Conservation (phyloP, 108 stramenopile species). For the Discostella pseudostelligera region DNA sequence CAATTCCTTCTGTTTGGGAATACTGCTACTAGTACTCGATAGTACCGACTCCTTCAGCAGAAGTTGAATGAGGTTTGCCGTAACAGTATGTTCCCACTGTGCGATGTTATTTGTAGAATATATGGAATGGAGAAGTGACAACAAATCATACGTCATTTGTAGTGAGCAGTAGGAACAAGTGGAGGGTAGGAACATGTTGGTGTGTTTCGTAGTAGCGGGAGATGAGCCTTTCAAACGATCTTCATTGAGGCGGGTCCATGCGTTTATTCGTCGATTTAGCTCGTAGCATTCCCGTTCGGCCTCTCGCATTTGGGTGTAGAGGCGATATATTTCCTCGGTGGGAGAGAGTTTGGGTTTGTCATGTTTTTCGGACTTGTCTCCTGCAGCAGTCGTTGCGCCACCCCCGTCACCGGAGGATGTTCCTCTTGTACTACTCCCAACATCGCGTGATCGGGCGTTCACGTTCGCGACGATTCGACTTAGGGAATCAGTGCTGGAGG, state of each 20-base stretch:
- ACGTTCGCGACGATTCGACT: slow-evolving; percentile 51
- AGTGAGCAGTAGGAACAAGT: slow-evolving; percentile 62
- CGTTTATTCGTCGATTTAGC: slow-evolving; percentile 59
- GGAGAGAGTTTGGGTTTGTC: slow-evolving; percentile 34
- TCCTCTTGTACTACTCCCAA: not conserved
- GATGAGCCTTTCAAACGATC: slow-evolving; percentile 40
- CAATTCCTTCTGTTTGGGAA: slow-evolving; percentile 22
- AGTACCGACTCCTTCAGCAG: slow-evolving; percentile 46
- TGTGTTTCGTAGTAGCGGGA: not conserved
- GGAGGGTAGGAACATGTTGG: slow-evolving; percentile 47
- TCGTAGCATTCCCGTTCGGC: slow-evolving; percentile 70
- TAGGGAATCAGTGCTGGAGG: slow-evolving; percentile 36
- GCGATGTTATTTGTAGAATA: slow-evolving; percentile 34
- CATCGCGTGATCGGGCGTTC: slow-evolving; percentile 17
- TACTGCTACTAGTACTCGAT: slow-evolving; percentile 2
- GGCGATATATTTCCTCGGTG: slow-evolving; percentile 55
- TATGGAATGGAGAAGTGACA: slow-evolving; percentile 50
- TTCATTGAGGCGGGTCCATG: slow-evolving; percentile 69
- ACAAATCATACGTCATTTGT: slow-evolving; percentile 46
- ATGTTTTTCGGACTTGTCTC: slow-evolving; percentile 17
- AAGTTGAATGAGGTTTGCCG: slow-evolving; percentile 36
- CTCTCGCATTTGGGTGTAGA: slow-evolving; percentile 68
- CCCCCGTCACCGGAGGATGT: not conserved
- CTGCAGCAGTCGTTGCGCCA: not conserved
- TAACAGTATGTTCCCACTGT: slow-evolving; percentile 36